Base-by-base conservation (phyloP, 176 grass and related monocot species). In the Lolium perenne region DNA sequence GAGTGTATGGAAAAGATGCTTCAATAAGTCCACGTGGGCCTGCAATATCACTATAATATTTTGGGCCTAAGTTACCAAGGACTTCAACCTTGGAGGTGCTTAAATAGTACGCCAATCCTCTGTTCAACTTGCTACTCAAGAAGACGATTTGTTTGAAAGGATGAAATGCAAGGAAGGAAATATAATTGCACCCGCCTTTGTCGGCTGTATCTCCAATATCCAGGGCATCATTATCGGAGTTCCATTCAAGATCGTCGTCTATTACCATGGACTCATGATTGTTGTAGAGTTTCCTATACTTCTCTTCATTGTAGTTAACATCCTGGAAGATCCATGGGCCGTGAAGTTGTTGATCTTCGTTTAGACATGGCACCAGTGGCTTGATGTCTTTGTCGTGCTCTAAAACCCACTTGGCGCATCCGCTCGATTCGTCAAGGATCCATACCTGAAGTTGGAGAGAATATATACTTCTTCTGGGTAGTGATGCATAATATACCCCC, bases 51-150 rank as follows among this genome's bases (percentile, higher is more conserved):
- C 18, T 3, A 0, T 10, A 57, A 40, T 11, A 11, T 5, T 21
- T 22, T 58, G 17, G 75, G 12, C 7, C n/a, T 35, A 77, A 13
- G 16, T 32, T 40, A 32, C 51, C 75, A 17, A 77, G 18, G 8
- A 40, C 75, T 58, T 58, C 50, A 20, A 77, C 5, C 38, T 58
- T 77, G 53, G 75, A 77, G 75, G 26, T 77, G 20, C 3, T 77
- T 32, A 77, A 77, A 41, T 77, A 53, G 38, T 78, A 78, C 15
- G 55, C 76, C 55, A 78, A 1, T 60, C 8, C 76, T 78, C 18
- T 78, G 6, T 14, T 57, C 56, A 58, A 17, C 20, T 18, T 58
- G 6, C 56, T 58, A 58, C 56, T n/a, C 18, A 58, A 14, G 56
- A 58, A 58, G 20, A 58, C 1, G 16, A 58, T 58, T 58, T n/a